Evolutionary conservation across 352 stramenopile genomes (phyloP), one percentile per base, ranked within the genome.

Genomic region (Phytophthora boehmeriae): DNA sequence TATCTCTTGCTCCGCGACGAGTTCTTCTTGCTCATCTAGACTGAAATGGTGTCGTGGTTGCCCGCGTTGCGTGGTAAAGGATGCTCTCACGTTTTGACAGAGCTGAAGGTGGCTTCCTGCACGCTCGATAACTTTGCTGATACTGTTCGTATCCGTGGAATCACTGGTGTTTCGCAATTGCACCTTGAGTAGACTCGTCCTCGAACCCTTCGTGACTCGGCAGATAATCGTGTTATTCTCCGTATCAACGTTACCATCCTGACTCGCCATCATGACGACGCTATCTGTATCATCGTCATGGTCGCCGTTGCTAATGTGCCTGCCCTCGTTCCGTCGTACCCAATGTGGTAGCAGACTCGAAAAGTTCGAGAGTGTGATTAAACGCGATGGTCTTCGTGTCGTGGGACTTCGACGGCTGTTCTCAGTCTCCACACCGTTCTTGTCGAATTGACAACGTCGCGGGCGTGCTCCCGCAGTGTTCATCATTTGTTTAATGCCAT

Each of bases 401-500:
- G 50, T 68, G 8, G 16, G 46, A 16, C 22, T 59, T 11, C 42
- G 57, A n/a, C 42, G 61, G 49, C 39, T 66, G 50, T 42, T 66
- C 22, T 63, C 59, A 28, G 51, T 46, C 25, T 63, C 68, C 36
- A 53, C 34, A 2, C 56, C 62, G 32, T 71, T 53, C 23, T 54
- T 61, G 25, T 54, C 60, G 36, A 60, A 61, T 14, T 75, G 39
- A 13, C 50, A 52, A 2, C 54, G 67, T 14, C 65, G 68, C 48
- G 67, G 55, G 6, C 58, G 59, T 11, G 80, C 74, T 16, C 82
- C 84, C 3, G 77, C 76, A 8, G 61, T 54, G 28, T 84, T 72
- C 38, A 93, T 73, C 22, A 77, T 74, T n/a, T 72, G 65, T 54
- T 91, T 77, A 4, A 91, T 62, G n/a, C 83, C 73, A 14, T 67